A percentile compares a stretch with the other conserved stretches of the same genome.
These are phyloP conservation scores for Eimeria falciformis DNA, from an alignment of 169 alveolate genomes.

Conservation along the genomic window DNA sequence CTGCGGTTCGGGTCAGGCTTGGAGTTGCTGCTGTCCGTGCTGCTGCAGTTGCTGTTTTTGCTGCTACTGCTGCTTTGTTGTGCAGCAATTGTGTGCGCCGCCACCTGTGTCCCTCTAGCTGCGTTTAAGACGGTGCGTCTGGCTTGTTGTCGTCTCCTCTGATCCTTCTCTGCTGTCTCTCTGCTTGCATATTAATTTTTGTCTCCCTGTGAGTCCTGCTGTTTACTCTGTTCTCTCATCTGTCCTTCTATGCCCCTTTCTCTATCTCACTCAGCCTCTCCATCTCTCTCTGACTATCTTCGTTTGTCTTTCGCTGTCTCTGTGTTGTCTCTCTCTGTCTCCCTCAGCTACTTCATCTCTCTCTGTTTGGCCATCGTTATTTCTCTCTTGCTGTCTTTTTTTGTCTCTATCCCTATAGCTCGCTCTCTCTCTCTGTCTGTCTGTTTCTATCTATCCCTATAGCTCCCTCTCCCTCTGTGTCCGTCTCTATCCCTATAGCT, in stretches of 20 bases:
- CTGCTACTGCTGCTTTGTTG: not conserved
- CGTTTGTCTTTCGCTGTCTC: too few relatives aligned
- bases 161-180: not conserved
- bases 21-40: not conserved
- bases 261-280: not conserved
- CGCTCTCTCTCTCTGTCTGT: too few relatives aligned
- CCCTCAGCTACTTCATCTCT: too few relatives aligned
- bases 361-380: too few relatives aligned
- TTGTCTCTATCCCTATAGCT: not conserved
- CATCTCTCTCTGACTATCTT: not conserved
- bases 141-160: not conserved
- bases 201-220: not conserved
- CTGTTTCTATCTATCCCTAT: not conserved
- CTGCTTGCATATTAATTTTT: not conserved
- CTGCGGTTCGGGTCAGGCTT: not conserved
- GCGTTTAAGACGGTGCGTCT: not conserved
- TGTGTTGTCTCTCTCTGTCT: too few relatives aligned
- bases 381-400: not conserved
- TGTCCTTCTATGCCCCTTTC: not conserved
- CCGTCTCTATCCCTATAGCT: not conserved
- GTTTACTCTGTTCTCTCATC: too few relatives aligned
- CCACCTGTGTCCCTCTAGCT: not conserved
- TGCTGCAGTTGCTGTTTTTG: not conserved
- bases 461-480: not conserved
- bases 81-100: slow-evolving; percentile 24